phyloP scores from a whole-genome alignment of 305 asterid genomes.

The Fraxinus sp. region DNA sequence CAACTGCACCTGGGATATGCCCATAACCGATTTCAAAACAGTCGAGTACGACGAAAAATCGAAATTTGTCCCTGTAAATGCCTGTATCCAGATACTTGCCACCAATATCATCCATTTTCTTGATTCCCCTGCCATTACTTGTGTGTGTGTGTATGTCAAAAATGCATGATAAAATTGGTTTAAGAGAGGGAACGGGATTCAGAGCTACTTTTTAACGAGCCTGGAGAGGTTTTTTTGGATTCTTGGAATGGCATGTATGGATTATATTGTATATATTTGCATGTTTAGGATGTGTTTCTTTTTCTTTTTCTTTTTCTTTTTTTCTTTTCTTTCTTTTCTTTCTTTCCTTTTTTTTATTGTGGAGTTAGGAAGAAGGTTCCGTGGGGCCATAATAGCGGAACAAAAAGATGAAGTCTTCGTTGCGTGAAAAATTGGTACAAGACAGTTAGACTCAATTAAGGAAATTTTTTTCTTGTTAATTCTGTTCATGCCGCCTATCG shows the following conservation, averaged over 20 bases:
- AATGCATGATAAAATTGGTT: not conserved
- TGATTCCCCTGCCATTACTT: conserved; percentile 28
- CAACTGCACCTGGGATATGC: conserved; percentile 57
- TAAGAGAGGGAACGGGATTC: not conserved
- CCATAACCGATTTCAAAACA: conserved; percentile 42
- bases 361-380: not conserved
- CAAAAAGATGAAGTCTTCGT: not conserved
- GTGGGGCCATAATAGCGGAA: not conserved
- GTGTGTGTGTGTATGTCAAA: not conserved
- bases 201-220: not conserved
- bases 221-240: not conserved
- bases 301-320: not conserved
- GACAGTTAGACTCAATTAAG: too few relatives aligned
- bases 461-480: too few relatives aligned
- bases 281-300: not conserved
- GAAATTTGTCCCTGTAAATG: conserved; percentile 70
- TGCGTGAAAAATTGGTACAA: not conserved
- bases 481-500: too few relatives aligned
- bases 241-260: not conserved
- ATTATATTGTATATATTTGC: not conserved
- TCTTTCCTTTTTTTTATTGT: not conserved
- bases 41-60: conserved; percentile 60
- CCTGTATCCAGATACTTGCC: conserved; percentile 63
- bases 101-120: conserved; percentile 61
- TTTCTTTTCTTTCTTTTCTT: not conserved